These are phyloP conservation scores for Astragalus membranaceus DNA, from an alignment of 306 rosid species.

Conservation along the genomic window DNA sequence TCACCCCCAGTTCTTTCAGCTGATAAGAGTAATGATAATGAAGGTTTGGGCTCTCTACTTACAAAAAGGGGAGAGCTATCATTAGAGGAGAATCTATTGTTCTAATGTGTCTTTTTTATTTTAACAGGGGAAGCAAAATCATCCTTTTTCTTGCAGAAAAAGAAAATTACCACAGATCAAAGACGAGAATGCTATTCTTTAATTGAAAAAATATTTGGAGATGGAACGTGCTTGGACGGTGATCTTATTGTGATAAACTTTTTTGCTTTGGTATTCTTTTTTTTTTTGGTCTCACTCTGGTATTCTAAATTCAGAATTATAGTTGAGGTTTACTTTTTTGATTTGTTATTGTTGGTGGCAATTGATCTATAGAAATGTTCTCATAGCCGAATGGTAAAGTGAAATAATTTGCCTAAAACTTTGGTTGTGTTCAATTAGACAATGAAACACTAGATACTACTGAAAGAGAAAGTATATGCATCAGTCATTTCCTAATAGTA, in stretches of 20 bases:
- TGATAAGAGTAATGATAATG: constrained; percentile 30
- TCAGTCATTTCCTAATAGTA: background rate
- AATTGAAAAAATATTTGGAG: constrained; percentile 58
- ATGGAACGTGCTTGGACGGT: constrained; percentile 47
- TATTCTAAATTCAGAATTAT: constrained; percentile 16
- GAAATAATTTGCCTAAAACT: background rate
- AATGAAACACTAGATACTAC: background rate
- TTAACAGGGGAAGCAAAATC: constrained; percentile 38
- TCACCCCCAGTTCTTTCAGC: constrained; percentile 63
- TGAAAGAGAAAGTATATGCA: background rate
- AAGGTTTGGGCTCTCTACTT: constrained; percentile 40
- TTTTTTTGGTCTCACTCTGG: constrained; percentile 33
- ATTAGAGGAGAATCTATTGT: background rate
- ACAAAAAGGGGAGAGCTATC: background rate
- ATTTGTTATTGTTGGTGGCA: background rate
- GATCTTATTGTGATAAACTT: constrained; percentile 68
- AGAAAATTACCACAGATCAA: constrained; percentile 40
- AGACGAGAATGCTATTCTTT: constrained; percentile 52
- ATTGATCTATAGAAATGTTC: background rate
- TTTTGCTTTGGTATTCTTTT: constrained; percentile 65
- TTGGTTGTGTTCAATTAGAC: background rate
- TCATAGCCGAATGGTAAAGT: background rate
- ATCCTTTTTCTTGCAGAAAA: constrained; percentile 48
- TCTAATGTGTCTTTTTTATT: constrained; percentile 17
- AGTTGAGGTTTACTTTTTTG: background rate